Base-by-base conservation (phyloP, 177 flowering plant species). In the Tripterygium wilfordii region DNA sequence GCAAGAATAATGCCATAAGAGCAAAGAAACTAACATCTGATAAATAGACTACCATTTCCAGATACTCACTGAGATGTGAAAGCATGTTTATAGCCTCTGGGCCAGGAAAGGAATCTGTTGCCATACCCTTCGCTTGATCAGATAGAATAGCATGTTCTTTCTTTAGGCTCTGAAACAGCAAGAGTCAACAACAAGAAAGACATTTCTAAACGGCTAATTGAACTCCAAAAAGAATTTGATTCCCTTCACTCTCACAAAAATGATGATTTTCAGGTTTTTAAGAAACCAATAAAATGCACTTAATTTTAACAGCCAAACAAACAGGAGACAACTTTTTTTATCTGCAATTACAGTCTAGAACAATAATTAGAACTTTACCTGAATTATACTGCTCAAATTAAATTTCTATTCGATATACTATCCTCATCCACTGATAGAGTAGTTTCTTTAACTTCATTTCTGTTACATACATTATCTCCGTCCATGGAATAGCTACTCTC, bases 41-140 rank as follows among this genome's bases (percentile, higher is more conserved):
- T 16, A 12, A 3, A 5, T 19, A 45, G 15, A 30, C 25, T 14
- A 38, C 2, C 3, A 23, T 24, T 50, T 17, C 9, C 23, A n/a
- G 32, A 18, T 10, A 45, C 86, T 47, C 55, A 88, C 96, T 49
- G 35, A 88, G 71, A 50, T 30, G 49, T 64, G 35, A 68, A 41
- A 85, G 66, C 42, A 70, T 68, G 37, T 43, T 48, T 5, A 60
- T 32, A 41, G 67, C 60, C 47, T 76, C 81, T 3, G 71, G 39
- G 24, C 67, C 74, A 22, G 64, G 69, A 63, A 74, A 66, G 15
- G 74, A 45, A 40, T 64, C 69, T 5, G 39, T 31, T 13, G 40
- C 58, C 3, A 71, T 43, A 16, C 49, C 67, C 64, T 79, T 79
- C 17, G 76, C 79, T 64, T 74, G 78, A 31, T 67, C 50, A 15